Conservation (phyloP, 257 asterid species). For the Penstemon barbatus region DNA sequence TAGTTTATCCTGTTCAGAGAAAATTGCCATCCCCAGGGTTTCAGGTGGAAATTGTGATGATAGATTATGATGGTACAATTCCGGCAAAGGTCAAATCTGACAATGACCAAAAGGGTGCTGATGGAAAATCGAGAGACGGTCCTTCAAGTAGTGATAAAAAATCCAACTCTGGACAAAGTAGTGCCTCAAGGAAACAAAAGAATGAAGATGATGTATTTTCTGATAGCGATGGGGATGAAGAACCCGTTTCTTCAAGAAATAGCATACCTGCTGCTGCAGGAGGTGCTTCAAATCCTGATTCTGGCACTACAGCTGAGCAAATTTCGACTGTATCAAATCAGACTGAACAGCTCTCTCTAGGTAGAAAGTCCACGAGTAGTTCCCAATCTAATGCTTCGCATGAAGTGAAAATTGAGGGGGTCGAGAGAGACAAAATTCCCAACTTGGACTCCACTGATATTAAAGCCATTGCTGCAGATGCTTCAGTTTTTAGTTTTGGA, state of each 20-base stretch:
- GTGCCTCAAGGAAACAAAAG: constrained; percentile 42
- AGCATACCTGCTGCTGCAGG: constrained; percentile 30
- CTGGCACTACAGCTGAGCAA: constrained; percentile 38
- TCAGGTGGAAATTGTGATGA: constrained; percentile 85
- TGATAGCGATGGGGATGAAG: constrained; percentile 83
- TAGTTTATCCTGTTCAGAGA: constrained; percentile 53
- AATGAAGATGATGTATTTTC: constrained; percentile 81
- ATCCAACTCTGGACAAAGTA: constrained; percentile 37
- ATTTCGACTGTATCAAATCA: constrained; percentile 43
- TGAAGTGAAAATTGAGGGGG: constrained; percentile 45
- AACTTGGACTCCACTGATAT: constrained; percentile 69
- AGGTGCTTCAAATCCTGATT: constrained; percentile 38
- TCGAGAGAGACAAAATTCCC: constrained; percentile 43
- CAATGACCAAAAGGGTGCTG: constrained; percentile 31
- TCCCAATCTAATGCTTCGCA: constrained; percentile 34
- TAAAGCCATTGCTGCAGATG: constrained; percentile 98
- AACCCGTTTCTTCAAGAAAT: constrained; percentile 41
- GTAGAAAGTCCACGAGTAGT: constrained; percentile 31
- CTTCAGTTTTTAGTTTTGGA: constrained; percentile 95
- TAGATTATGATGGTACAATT: constrained; percentile 67
- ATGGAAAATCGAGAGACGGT: constrained; percentile 38
- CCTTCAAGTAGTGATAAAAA: constrained; percentile 48
- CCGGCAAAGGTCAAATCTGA: constrained; percentile 47
- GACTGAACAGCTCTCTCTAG: constrained; percentile 51
- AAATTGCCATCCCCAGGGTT: constrained; percentile 96